Evolutionary conservation across 2,329 filamentous ascomycete genomes (phyloP), one percentile per base, ranked within the genome.

Genomic region (Pleurostoma richardsiae): DNA sequence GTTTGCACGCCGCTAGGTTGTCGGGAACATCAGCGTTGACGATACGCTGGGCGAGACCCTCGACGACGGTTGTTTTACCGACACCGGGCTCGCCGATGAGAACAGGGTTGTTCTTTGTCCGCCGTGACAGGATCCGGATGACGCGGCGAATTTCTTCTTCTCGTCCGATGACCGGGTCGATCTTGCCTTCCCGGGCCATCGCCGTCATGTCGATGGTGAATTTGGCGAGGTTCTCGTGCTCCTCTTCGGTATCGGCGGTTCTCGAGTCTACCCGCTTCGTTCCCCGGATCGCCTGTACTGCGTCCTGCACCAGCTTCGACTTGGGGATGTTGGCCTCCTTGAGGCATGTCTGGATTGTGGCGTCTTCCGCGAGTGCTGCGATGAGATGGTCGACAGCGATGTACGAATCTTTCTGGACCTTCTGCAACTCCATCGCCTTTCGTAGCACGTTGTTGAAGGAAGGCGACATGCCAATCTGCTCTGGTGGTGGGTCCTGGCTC

Each of bases 131-230:
- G 54, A 97, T 97, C 48, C 92, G 85, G 56, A 97, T 83, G 28
- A 96, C 91, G 60, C 92, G 80, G 60, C 92, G 80, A 59, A 96
- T 96, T 66, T 97, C 94, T 62, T 96, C 92, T 65, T 97, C 92
- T 69, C 92, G 82, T 39, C 92, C 92, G 69, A 97, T 97, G 65
- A 97, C 92, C 3, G 92, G 92, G 64, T 97, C 92, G 48, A 97
- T 91, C 71, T 97, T 97, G 64, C 95, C 95, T 72, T 99, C 94
- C 64, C 91, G 80, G 50, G 94, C 94, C 84, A 96, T 85, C 43
- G 88, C 79, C 8, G 94, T 99, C 90, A 99, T 95, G 69, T 99
- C 94, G 60, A 97, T 94, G 47, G 94, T 97, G 69, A 96, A 99
- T 62, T 97, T 99, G 73, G 91, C 89, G 50, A 99, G 75, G 63